Percentiles rank a stretch among this genome's conserved stretches.
These are phyloP conservation scores for Backusella tarrabulga DNA, from an alignment of 192 early-diverging fungal genomes.

Conservation along the genomic window DNA sequence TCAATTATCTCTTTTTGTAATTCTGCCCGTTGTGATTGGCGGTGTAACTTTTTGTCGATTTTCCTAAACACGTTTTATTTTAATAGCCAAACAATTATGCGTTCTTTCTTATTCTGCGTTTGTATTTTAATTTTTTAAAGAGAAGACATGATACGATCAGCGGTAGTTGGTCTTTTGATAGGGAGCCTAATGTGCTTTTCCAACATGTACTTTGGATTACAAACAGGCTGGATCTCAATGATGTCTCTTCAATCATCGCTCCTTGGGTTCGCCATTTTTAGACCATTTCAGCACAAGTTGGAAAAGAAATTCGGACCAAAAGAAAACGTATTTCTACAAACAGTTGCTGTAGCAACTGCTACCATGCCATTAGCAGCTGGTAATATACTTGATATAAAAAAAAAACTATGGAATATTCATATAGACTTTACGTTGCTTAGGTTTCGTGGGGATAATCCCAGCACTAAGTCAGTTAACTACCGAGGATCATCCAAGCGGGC, in stretches of 20 bases:
- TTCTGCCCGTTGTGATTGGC: background rate
- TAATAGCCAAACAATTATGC: background rate
- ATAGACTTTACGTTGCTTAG: slow-evolving; percentile 12
- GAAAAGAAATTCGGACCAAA: slow-evolving; percentile 63
- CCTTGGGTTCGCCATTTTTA: slow-evolving; percentile 80
- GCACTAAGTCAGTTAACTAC: slow-evolving; percentile 69
- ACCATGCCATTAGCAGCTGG: slow-evolving; percentile 80
- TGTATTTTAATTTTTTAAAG: background rate
- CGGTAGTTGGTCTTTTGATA: slow-evolving; percentile 62
- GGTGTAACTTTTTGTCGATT: background rate
- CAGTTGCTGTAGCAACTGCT: slow-evolving; percentile 83
- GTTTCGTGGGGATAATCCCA: slow-evolving; percentile 82
- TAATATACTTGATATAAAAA: slow-evolving; percentile 3
- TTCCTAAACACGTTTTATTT: background rate
- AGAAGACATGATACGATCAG: slow-evolving; percentile 37
- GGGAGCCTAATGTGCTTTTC: slow-evolving; percentile 75
- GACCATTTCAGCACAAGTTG: slow-evolving; percentile 47
- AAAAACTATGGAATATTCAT: background rate
- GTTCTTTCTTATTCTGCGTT: background rate
- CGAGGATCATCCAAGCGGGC: slow-evolving; percentile 55
- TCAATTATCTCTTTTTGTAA: background rate
- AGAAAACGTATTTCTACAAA: slow-evolving; percentile 85
- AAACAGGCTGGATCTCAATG: slow-evolving; percentile 79
- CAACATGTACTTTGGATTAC: slow-evolving; percentile 88
- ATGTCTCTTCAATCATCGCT: slow-evolving; percentile 74